Base-by-base conservation (phyloP, 805 yeast species). In the Ogataea saltuana region DNA sequence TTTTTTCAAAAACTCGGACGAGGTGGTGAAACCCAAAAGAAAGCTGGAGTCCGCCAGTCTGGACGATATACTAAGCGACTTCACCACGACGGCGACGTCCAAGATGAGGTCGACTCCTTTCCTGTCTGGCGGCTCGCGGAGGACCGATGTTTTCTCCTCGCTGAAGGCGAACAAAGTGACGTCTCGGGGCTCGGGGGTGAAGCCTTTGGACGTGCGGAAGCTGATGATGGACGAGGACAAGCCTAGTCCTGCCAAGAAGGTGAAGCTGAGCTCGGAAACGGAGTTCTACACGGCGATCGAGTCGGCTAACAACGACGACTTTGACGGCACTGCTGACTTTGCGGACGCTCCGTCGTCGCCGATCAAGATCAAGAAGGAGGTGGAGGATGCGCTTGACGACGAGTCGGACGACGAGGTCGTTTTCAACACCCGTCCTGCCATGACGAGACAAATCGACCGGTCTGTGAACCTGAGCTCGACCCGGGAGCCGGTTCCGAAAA, bases 21-120 rank as follows among this genome's bases (percentile, higher is more conserved):
- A 64, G 10, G 33, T 56, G 33, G 36, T 39, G 3, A 51, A 44
- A 28, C 44, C 48, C 8, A 72, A 71, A 45, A 67, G 65, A 41
- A 74, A 76, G 41, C 67, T 71, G 2, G 73, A 72, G 31, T 75
- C 54, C 4, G 39, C 40, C 75, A 38, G 78, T 74, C 46, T 88
- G 47, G 90, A 84, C 59, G 90, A 84, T 56, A 80, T 85, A 42
- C 68, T 85, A 37, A 78, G 76, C 46, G 88, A 79, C 42, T 75
- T 78, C 34, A 70, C 68, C 13, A 42, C 53, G 6, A 47, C 59
- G 16, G 60, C 67, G 1, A 48, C 55, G 4, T 33, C 53, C 7
- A 33, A 42, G 4, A 27, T 47, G 16, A 53, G 46, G 33, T 39
- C 51, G 10, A 59, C 59, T n/a, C 55, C 60, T 8, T 44, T 52